These are phyloP conservation scores for Phytophthora brassicae DNA, from an alignment of 352 stramenopile species.

Conservation along the genomic window DNA sequence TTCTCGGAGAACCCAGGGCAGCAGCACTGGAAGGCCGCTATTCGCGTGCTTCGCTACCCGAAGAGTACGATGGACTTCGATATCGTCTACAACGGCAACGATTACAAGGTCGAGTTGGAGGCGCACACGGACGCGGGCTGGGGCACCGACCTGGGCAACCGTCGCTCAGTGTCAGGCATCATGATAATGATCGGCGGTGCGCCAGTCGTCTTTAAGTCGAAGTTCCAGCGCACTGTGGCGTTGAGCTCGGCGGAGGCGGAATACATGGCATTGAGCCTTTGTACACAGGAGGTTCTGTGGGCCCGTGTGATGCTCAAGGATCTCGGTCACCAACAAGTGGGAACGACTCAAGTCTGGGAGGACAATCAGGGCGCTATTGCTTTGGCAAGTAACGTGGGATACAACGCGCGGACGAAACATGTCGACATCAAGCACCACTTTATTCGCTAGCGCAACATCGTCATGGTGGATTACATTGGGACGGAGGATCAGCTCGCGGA, in stretches of 20 bases:
- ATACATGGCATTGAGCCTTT: slow-evolving; percentile 20
- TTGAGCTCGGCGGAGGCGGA: slow-evolving; percentile 17
- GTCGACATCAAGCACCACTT: background rate
- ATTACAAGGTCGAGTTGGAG: background rate
- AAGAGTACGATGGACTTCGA: background rate
- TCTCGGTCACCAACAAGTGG: slow-evolving; percentile 3
- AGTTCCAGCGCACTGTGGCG: slow-evolving; percentile 16
- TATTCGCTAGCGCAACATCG: background rate
- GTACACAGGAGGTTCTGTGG: slow-evolving; percentile 12
- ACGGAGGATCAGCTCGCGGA: background rate
- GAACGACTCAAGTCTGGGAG: slow-evolving; percentile 3
- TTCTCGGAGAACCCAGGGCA: slow-evolving; percentile 4
- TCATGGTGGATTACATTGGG: background rate
- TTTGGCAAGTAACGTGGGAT: background rate
- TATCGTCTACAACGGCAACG: slow-evolving; percentile 2
- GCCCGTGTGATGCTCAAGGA: slow-evolving; percentile 14
- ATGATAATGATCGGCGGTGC: slow-evolving; percentile 17
- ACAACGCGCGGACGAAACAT: background rate
- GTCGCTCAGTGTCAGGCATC: slow-evolving; percentile 11
- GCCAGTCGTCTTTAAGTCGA: slow-evolving; percentile 10
- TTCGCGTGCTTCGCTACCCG: no score
- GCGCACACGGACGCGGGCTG: slow-evolving; percentile 18
- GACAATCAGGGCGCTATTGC: background rate
- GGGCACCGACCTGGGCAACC: slow-evolving; percentile 13
- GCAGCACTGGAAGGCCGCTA: slow-evolving; percentile 3